phyloP scores from a whole-genome alignment of 345 rosid species.

The Cardamine resedifolia region DNA sequence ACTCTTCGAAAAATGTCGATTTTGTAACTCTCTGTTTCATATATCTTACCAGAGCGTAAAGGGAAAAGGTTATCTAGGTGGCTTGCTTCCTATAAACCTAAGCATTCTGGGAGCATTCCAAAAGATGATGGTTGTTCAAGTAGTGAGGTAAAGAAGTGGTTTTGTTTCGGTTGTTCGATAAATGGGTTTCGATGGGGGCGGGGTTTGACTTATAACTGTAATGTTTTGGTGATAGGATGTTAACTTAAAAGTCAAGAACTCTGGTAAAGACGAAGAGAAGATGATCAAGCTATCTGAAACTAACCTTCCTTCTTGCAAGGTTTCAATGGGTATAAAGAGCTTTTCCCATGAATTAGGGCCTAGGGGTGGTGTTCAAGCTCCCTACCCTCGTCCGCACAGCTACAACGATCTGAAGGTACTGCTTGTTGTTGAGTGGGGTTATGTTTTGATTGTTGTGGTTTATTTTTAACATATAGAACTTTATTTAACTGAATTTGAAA shows the following conservation, averaged over 20 bases:
- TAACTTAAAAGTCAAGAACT: conserved; percentile 35
- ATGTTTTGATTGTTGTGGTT: background rate
- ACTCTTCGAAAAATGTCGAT: background rate
- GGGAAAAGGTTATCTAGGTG: conserved; percentile 61
- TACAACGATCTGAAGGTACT: conserved; percentile 66
- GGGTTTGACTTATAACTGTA: conserved; percentile 7
- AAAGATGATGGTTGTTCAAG: conserved; percentile 39
- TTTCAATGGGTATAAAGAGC: conserved; percentile 58
- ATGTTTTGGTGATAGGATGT: conserved; percentile 43
- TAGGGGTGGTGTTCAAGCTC: conserved; percentile 56
- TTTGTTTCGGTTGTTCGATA: conserved; percentile 1
- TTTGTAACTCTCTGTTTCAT: conserved; percentile 4
- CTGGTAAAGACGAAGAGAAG: conserved; percentile 36
- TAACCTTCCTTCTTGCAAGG: conserved; percentile 36
- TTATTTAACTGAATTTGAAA: background rate
- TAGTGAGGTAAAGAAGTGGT: conserved; percentile 46
- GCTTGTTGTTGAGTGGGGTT: background rate
- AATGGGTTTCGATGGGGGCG: background rate
- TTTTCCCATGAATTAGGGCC: conserved; percentile 81
- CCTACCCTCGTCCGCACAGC: conserved; percentile 64
- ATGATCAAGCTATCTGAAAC: conserved; percentile 39
- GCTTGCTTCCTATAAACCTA: conserved; percentile 60
- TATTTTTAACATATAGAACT: background rate
- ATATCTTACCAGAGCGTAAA: conserved; percentile 41
- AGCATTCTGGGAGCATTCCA: conserved; percentile 36